A percentile compares a stretch with the other conserved stretches of the same genome.
Evolutionary conservation across 2,329 filamentous ascomycete genomes (phyloP).

Genomic region (Periglandula ipomoeae): DNA sequence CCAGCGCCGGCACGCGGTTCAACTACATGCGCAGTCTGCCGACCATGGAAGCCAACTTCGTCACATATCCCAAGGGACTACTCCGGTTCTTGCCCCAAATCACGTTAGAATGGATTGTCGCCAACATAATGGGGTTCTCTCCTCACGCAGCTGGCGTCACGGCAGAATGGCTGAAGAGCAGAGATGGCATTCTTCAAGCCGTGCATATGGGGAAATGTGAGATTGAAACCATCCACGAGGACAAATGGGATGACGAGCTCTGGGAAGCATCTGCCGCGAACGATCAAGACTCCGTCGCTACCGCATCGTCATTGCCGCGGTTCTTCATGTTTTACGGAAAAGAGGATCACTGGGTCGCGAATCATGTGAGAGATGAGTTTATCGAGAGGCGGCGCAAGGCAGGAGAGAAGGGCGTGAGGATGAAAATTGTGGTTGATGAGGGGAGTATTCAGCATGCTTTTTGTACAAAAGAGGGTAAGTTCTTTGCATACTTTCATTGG

Average conservation of each 20-base stretch:
- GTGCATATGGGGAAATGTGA: slow-evolving; percentile 51
- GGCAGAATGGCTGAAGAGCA: slow-evolving; percentile 43
- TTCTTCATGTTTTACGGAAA: slow-evolving; percentile 53
- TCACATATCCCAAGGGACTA: slow-evolving; percentile 30
- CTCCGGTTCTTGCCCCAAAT: slow-evolving; percentile 31
- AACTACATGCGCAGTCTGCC: slow-evolving; percentile 31
- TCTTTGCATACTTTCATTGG: no score
- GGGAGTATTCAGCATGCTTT: slow-evolving; percentile 51
- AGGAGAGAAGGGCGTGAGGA: slow-evolving; percentile 29
- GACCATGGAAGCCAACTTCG: slow-evolving; percentile 30
- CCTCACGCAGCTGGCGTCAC: slow-evolving; percentile 39
- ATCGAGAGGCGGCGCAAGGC: slow-evolving; percentile 25
- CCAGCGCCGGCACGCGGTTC: slow-evolving; percentile 45
- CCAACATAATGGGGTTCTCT: slow-evolving; percentile 37
- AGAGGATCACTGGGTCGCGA: slow-evolving; percentile 54
- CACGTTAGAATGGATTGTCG: slow-evolving; percentile 34
- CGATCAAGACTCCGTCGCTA: slow-evolving; percentile 7
- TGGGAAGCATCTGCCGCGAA: slow-evolving; percentile 34
- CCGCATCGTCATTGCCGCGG: slow-evolving; percentile 25
- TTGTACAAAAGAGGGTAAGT: slow-evolving; percentile 35
- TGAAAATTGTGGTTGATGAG: slow-evolving; percentile 45
- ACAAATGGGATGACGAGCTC: slow-evolving; percentile 49
- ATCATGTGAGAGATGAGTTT: slow-evolving; percentile 46
- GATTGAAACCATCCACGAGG: slow-evolving; percentile 48
- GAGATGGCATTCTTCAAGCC: slow-evolving; percentile 50